Base-by-base conservation (phyloP, 129 eudicot genomes). In the Ambrosia trifida region DNA sequence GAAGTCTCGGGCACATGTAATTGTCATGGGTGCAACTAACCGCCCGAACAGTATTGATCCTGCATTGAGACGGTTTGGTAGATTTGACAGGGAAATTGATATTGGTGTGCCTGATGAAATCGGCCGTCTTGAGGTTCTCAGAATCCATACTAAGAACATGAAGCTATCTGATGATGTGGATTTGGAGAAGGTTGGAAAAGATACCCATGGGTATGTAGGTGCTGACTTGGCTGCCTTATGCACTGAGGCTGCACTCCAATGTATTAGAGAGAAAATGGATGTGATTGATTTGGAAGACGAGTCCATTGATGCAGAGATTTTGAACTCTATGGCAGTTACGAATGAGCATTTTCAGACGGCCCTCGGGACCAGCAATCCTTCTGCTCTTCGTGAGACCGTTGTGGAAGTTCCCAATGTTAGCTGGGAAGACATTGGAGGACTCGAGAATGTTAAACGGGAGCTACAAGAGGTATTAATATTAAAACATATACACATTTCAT, bases 21-120 rank as follows among this genome's bases (percentile, higher is more conserved):
- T 91, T 76, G 97, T 91, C 8, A 91, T 91, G 72, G 97, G 97
- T 69, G 97, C 97, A 38, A 91, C 98, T 3, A 89, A 91, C 68
- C 90, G 98, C 7, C 98, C 98, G 5, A 89, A 91, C 41, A 91
- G 98, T 83, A 91, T 91, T 45, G 98, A 91, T 69, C 89, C 98
- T 49, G 96, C 98, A 1, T 49, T 91, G 72, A 86, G 98, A 65
- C 83, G 98, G 82, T 91, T 91, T 69, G 97, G 97, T 35, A 78
- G 87, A 56, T 85, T 85, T 47, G 91, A 85, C 30, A 53, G 91
- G 24, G 91, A 85, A 67, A 85, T 85, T 66, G 87, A 85, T 68
- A 80, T 85, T 36, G 91, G 87, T 36, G 87, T 85, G 3, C 91
- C 91, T 11, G 91, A 85, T 67, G 89, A 85, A 70, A 63, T 83